Conservation (phyloP, 768 basidiomycete genomes). For the Tulasnella sp. region DNA sequence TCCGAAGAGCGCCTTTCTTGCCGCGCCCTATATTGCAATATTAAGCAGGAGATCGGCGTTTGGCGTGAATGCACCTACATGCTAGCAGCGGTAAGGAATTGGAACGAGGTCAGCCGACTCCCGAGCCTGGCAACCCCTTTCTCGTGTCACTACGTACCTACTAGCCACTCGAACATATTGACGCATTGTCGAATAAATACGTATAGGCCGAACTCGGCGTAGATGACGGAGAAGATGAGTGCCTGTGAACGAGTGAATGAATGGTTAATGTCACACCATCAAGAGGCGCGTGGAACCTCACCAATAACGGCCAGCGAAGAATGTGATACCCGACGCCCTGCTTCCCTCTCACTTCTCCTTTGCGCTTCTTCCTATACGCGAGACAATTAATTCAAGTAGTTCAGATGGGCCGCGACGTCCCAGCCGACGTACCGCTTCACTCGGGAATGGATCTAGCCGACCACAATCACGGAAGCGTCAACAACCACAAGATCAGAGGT, state of each 20-base stretch:
- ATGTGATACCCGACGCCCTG: slow-evolving; percentile 70
- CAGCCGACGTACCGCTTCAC: slow-evolving; percentile 50
- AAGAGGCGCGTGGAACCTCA: slow-evolving; percentile 26
- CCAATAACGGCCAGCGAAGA: slow-evolving; percentile 78
- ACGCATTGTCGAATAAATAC: slow-evolving; percentile 84
- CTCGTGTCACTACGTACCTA: background rate
- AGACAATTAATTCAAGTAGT: background rate
- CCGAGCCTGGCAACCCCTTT: background rate
- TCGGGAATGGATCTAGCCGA: slow-evolving; percentile 49
- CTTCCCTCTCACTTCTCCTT: slow-evolving; percentile 18
- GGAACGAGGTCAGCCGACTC: background rate
- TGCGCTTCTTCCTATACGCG: slow-evolving; percentile 27
- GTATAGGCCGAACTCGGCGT: slow-evolving; percentile 75
- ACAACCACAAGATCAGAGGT: background rate
- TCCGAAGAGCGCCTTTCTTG: slow-evolving; percentile 63
- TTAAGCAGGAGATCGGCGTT: background rate
- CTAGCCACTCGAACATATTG: slow-evolving; percentile 84
- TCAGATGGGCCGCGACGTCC: background rate
- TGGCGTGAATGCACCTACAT: slow-evolving; percentile 35
- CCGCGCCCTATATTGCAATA: slow-evolving; percentile 55
- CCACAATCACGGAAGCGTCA: background rate
- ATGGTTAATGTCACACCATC: background rate
- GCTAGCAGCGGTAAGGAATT: slow-evolving; percentile 28
- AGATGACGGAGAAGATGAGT: slow-evolving; percentile 76
- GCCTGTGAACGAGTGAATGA: slow-evolving; percentile 34